phyloP scores from a whole-genome alignment of 352 stramenopile genomes.

The Pythium pectinolyticum region DNA sequence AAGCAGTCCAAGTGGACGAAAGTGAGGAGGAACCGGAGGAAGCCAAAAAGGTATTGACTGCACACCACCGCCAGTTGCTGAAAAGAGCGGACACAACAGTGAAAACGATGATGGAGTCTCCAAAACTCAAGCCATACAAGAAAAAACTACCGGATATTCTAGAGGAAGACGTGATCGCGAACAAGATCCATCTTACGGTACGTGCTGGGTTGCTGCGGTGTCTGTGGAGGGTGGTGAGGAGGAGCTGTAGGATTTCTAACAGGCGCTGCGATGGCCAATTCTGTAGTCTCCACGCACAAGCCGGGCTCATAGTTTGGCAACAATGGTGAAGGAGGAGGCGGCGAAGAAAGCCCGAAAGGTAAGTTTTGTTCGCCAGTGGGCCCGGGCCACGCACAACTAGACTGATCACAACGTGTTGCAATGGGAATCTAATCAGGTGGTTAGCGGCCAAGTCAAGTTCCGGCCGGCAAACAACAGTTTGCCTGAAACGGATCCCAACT shows the following conservation, averaged over 20 bases:
- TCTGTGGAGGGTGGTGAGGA: background rate
- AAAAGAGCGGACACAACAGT: slow-evolving; percentile 30
- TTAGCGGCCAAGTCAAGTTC: slow-evolving; percentile 53
- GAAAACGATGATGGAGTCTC: slow-evolving; percentile 32
- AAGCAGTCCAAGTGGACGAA: slow-evolving; percentile 7
- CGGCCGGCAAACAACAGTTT: slow-evolving; percentile 46
- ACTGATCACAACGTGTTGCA: no score
- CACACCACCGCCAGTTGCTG: slow-evolving; percentile 22
- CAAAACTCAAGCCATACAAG: slow-evolving; percentile 47
- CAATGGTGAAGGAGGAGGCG: slow-evolving; percentile 31
- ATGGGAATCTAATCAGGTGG: slow-evolving; percentile 34
- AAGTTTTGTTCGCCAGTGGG: background rate
- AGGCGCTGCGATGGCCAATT: background rate
- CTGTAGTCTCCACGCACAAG: slow-evolving; percentile 28
- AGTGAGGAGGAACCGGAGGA: slow-evolving; percentile 15
- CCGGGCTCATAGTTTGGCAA: slow-evolving; percentile 26
- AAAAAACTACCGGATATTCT: slow-evolving; percentile 55
- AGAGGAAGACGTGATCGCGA: slow-evolving; percentile 42
- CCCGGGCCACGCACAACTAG: no score
- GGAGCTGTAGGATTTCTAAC: background rate
- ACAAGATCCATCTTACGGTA: slow-evolving; percentile 36
- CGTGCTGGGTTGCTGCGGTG: background rate
- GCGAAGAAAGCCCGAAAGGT: slow-evolving; percentile 47
- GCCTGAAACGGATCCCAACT: slow-evolving; percentile 18
- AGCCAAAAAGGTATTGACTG: background rate